These are phyloP conservation scores for Sporothrix protearum DNA, from an alignment of 2,329 filamentous ascomycete species.

Conservation along the genomic window DNA sequence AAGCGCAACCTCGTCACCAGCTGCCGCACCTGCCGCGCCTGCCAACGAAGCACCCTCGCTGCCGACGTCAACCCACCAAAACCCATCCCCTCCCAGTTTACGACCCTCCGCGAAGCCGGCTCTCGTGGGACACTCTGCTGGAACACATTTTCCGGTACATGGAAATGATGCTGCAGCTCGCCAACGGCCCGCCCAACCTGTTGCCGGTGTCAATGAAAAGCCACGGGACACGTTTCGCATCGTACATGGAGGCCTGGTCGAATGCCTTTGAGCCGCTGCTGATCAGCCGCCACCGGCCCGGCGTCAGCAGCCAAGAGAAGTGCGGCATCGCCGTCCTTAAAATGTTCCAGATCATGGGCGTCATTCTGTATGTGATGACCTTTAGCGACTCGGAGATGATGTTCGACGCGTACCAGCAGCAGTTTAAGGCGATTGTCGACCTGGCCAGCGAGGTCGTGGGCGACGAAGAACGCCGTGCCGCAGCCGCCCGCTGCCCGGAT, in stretches of 20 bases:
- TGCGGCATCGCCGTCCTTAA: slow-evolving; percentile 59
- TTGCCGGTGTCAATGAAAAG: slow-evolving; percentile 48
- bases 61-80: slow-evolving; percentile 36
- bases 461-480: slow-evolving; percentile 53
- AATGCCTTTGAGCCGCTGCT: slow-evolving; percentile 56
- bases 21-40: slow-evolving; percentile 23
- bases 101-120: slow-evolving; percentile 52
- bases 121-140: slow-evolving; percentile 54
- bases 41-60: slow-evolving; percentile 44
- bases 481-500: slow-evolving; percentile 45
- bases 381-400: slow-evolving; percentile 57
- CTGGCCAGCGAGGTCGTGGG: slow-evolving; percentile 57
- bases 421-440: slow-evolving; percentile 55
- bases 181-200: slow-evolving; percentile 50
- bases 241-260: slow-evolving; percentile 53
- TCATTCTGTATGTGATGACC: slow-evolving; percentile 57
- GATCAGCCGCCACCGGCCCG: slow-evolving; percentile 45
- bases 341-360: slow-evolving; percentile 58
- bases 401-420: slow-evolving; percentile 53
- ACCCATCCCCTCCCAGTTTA: slow-evolving; percentile 46
- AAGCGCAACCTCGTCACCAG: slow-evolving; percentile 35
- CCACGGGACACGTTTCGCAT: slow-evolving; percentile 47
- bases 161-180: slow-evolving; percentile 50
- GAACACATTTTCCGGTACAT: slow-evolving; percentile 58
- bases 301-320: slow-evolving; percentile 53